Evolutionary conservation across 2,329 filamentous ascomycete genomes (phyloP), one percentile per base, ranked within the genome.

Genomic region (Alternaria brassicae): DNA sequence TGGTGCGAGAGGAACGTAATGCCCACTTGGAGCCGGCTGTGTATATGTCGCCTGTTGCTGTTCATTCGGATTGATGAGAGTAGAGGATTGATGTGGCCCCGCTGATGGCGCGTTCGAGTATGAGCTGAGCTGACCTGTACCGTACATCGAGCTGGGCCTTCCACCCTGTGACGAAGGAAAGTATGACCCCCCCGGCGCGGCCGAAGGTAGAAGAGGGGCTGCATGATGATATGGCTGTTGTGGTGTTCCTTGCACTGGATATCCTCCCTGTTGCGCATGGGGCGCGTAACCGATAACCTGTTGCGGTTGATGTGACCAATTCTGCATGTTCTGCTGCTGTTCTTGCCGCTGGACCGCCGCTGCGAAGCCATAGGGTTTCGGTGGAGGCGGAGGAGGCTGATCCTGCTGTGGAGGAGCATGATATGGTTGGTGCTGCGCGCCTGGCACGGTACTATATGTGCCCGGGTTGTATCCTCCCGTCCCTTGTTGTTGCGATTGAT

Each of bases 1-100:
- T 30, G 76, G 75, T 9, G 76, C 73, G 6, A 76, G 75, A 63
- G 76, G 74, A 2, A 73, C 66, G 51, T 78, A 77, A 17, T 37
- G 34, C n/a, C 7, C 34, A 37, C 1, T 10, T 17, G n/a, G 17
- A 30, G 75, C 72, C 9, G 73, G 73, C 7, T 74, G 72, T 47
- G 73, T 69, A 56, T 77, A 74, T 34, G 72, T 66, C 3, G 74
- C 68, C 12, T 72, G 70, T 41, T 76, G 70, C 49, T 76, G 74
- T 50, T 72, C 74, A 44, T 74, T 74, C 36, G 73, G 72, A n/a
- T 69, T 73, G 34, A 67, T 53, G 3, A 72, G 66, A 13, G 68
- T 66, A n/a, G 58, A 63, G 3, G 67, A 65, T 51, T 68, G 68
- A 39, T 69, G 67, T 17, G 50, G 6, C 3, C 21, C 42, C 6